Evolutionary conservation across 2,329 filamentous ascomycete species (phyloP), one percentile per base, ranked within the genome.

Genomic region (Ustulina deusta): DNA sequence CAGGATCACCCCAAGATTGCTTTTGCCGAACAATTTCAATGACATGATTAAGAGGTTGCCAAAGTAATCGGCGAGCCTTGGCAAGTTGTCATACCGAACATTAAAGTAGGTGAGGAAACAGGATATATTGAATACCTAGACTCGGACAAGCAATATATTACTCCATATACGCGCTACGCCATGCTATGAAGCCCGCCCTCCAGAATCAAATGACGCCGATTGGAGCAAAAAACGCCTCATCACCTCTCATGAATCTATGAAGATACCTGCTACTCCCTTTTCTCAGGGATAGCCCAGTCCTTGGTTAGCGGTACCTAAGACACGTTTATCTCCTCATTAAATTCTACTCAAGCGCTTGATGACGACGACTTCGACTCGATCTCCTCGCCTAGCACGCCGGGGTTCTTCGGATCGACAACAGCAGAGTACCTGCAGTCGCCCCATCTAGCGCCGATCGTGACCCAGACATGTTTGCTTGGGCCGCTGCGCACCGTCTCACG

Each of bases 391-490:
- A 89, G 76, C 72, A 86, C 85, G 66, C 80, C 81, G 1, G 87
- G 87, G 66, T 79, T 83, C 49, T 83, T 80, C 13, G 86, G 85
- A 68, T 89, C 87, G 22, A 89, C 85, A 58, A 84, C 81, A 17
- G 86, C 85, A 38, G 85, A 85, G 59, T 85, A 79, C 32, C 87
- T 81, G 73, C 82, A 80, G 72, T 91, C 89, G 15, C 87, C 88
- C 79, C 84, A 83, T 63, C 87, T 82, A 2, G 88, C 87, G n/a
- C 89, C 89, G 57, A 91, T 87, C 3, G 88, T 90, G 15, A 90
- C 88, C 89, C 89, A 91, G 51, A 91, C 87, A 71, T 90, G 87
- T 80, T 91, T 91, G 72, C 85, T 83, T 5, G 86, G 84, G 11
- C 82, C 83, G 46, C 82, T 81, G 69, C 83, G 81, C 63, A 85